Percentiles rank a stretch among this genome's conserved stretches.
Evolutionary conservation across 2,329 filamentous ascomycete species (phyloP).

Genomic region (Aspergillus japonicus): DNA sequence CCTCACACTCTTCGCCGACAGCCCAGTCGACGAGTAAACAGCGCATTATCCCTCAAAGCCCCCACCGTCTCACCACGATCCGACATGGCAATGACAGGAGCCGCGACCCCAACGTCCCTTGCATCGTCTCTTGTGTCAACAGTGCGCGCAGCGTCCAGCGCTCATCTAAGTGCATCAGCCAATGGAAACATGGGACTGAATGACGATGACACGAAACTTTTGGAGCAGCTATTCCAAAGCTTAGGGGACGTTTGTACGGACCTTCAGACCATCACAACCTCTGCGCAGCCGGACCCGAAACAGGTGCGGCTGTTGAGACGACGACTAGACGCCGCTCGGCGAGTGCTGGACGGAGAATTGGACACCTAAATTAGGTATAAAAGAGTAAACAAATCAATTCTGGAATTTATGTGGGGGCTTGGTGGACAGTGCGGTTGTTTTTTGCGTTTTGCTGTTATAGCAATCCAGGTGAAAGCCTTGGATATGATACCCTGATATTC

Average conservation of each 20-base stretch:
- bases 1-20: conserved; percentile 23
- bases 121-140: conserved; percentile 40
- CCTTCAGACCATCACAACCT: conserved; percentile 50
- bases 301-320: conserved; percentile 64
- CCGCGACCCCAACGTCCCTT: conserved; percentile 33
- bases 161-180: conserved; percentile 21
- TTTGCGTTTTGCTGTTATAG: neutral
- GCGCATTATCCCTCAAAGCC: neutral
- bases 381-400: neutral
- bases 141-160: conserved; percentile 35
- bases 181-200: conserved; percentile 38
- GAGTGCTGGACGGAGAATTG: conserved; percentile 69
- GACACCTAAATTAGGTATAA: conserved; percentile 16
- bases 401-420: neutral
- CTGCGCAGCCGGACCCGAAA: conserved; percentile 54
- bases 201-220: conserved; percentile 56
- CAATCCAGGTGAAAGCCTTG: conserved; percentile 2
- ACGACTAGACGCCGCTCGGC: conserved; percentile 71
- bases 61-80: conserved; percentile 32
- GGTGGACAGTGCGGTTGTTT: neutral
- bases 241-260: conserved; percentile 51
- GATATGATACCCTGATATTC: conserved; percentile 15
- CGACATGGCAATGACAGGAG: conserved; percentile 26
- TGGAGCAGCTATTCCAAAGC: conserved; percentile 55
- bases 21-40: neutral